Evolutionary conservation across 495 filamentous ascomycete species (phyloP).

Genomic region (Platismatia glauca): DNA sequence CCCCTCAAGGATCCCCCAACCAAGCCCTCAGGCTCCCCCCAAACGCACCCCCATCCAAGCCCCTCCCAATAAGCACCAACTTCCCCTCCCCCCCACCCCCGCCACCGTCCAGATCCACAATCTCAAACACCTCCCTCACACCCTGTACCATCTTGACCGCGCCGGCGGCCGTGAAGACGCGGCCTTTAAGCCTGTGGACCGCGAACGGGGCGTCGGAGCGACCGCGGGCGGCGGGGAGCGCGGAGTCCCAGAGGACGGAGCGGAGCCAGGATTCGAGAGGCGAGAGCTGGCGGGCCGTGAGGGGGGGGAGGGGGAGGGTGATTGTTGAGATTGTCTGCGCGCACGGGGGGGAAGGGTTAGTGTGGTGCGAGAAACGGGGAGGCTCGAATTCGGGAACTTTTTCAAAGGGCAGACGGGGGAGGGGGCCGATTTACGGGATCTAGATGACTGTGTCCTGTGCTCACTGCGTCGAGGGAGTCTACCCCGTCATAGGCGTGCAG

Average conservation of each 20-base stretch:
- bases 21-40: slow-evolving; percentile 37
- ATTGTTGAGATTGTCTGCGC: slow-evolving; percentile 82
- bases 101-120: slow-evolving; percentile 50
- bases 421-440: slow-evolving; percentile 55
- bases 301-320: slow-evolving; percentile 50
- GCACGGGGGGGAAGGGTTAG: neutral
- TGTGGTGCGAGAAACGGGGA: neutral
- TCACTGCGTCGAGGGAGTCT: slow-evolving; percentile 51
- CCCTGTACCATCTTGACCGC: slow-evolving; percentile 73
- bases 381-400: too few species aligned
- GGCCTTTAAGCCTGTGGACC: slow-evolving; percentile 81
- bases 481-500: slow-evolving; percentile 87
- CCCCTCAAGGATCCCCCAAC: slow-evolving; percentile 3
- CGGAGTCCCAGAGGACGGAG: slow-evolving; percentile 71
- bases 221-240: slow-evolving; percentile 40
- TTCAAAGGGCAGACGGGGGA: neutral
- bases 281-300: slow-evolving; percentile 45
- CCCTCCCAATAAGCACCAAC: slow-evolving; percentile 70
- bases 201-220: slow-evolving; percentile 42
- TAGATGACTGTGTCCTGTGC: slow-evolving; percentile 65
- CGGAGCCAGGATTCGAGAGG: slow-evolving; percentile 74
- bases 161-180: slow-evolving; percentile 53
- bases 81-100: slow-evolving; percentile 44
- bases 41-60: slow-evolving; percentile 41
- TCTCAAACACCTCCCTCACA: slow-evolving; percentile 87